These are phyloP conservation scores for Agrostemma githago DNA, from an alignment of 148 eudicot genomes.

Conservation along the genomic window DNA sequence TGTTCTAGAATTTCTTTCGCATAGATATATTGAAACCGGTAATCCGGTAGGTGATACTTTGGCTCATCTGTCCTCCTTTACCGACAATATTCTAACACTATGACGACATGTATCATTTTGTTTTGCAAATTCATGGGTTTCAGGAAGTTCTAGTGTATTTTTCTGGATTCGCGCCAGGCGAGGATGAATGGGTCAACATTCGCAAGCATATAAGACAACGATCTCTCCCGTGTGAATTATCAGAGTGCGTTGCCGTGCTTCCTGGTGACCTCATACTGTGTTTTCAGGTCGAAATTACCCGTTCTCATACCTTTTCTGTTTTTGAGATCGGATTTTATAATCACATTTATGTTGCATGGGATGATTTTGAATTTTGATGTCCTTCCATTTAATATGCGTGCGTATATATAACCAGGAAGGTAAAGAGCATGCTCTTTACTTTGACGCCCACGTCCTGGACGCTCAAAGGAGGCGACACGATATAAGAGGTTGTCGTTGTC, in stretches of 20 bases:
- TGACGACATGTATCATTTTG: slow-evolving; percentile 10
- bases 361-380: neutral
- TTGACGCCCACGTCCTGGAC: slow-evolving; percentile 94
- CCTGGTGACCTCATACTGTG: slow-evolving; percentile 90
- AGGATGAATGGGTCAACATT: slow-evolving; percentile 95
- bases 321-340: neutral
- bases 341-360: neutral
- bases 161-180: slow-evolving; percentile 89
- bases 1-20: slow-evolving; percentile 68
- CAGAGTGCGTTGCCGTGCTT: slow-evolving; percentile 88
- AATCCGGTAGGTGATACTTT: slow-evolving; percentile 57
- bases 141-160: slow-evolving; percentile 95
- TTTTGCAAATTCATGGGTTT: slow-evolving; percentile 20
- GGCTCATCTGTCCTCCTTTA: neutral
- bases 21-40: slow-evolving; percentile 63
- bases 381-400: neutral
- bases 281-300: slow-evolving; percentile 64
- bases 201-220: slow-evolving; percentile 86
- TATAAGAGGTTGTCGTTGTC: slow-evolving; percentile 95
- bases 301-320: neutral
- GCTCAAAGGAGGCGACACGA: slow-evolving; percentile 96
- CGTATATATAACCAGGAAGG: slow-evolving; percentile 59
- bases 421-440: slow-evolving; percentile 97
- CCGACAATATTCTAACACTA: neutral
- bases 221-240: slow-evolving; percentile 90